Base-by-base conservation (phyloP, 1,139 yeast species). In the Candida tetrigidarum region DNA sequence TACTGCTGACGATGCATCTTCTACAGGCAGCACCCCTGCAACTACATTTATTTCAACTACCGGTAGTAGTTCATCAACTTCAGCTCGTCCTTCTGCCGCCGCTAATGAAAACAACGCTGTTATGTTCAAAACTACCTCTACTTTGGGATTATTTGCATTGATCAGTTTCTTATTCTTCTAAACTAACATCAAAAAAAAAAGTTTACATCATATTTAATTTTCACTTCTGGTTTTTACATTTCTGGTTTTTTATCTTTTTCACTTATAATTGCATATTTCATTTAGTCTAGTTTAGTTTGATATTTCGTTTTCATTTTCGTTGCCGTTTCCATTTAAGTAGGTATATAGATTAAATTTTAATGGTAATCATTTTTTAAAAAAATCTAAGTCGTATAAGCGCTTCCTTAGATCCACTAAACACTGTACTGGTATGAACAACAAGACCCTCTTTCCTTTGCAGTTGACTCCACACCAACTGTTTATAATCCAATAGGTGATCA, bases 101-200 rank as follows among this genome's bases (percentile, higher is more conserved):
- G 36, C 16, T 12, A 37, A 19, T 28, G 34, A 37, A 36, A 43
- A 39, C 32, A 39, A 41, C n/a, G 38, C 41, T 32, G 25, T 22
- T 20, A 14, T 33, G n/a, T 18, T 14, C 15, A 32, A 27, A 29
- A 30, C 41, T 9, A 26, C 43, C 18, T 37, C 43, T 3, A n/a
- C 37, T 28, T 28, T 43, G 11, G 38, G 46, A 12, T 29, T 27
- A 15, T 6, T 37, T 30, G 46, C 41, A 18, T 43, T 43, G n/a
- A 26, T 40, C 39, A 35, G 43, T 15, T 43, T 42, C 32, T 43
- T 43, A 18, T 39, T 43, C 27, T 12, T 43, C 16, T 42, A 36
- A 25, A 30, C 5, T 11, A 8, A 15, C 8, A 28, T 15, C 32
- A 28, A 19, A 11, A 19, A 9, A n/a, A 32, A 19, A 32, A 19